Percentiles rank a stretch among this genome's conserved stretches.
These are phyloP conservation scores for Colletotrichum melonis DNA, from an alignment of 2,329 filamentous ascomycete species.

Conservation along the genomic window DNA sequence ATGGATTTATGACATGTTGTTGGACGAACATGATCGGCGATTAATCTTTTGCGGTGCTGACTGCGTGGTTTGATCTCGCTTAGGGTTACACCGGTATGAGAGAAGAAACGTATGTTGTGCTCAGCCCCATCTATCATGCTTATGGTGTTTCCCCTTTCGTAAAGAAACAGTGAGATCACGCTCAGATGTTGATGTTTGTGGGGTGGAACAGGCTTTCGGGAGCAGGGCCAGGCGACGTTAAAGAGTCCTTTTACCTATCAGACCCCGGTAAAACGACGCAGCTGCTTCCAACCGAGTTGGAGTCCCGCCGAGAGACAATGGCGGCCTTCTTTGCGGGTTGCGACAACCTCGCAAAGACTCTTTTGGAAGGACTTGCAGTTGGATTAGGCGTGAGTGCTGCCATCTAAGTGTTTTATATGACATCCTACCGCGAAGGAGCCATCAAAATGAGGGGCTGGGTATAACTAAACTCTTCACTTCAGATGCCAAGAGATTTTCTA, in stretches of 20 bases:
- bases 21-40: background rate
- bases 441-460: background rate
- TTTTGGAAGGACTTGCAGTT: slow-evolving; percentile 67
- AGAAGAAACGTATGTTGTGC: slow-evolving; percentile 32
- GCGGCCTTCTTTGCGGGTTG: slow-evolving; percentile 27
- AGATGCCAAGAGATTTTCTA: slow-evolving; percentile 62
- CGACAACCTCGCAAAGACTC: slow-evolving; percentile 19
- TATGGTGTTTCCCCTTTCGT: background rate
- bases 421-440: background rate
- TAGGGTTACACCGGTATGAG: slow-evolving; percentile 37
- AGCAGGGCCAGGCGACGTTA: slow-evolving; percentile 33
- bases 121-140: background rate
- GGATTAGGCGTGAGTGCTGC: slow-evolving; percentile 71
- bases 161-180: background rate
- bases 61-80: background rate
- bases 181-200: background rate
- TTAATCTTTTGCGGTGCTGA: background rate
- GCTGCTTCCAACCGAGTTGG: slow-evolving; percentile 25
- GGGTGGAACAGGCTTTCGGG: slow-evolving; percentile 25
- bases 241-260: slow-evolving; percentile 36
- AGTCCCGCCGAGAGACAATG: slow-evolving; percentile 9
- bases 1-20: background rate
- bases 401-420: background rate
- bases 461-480: background rate
- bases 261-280: slow-evolving; percentile 25